Base-by-base conservation (phyloP, 148 eudicot genomes). In the Tetragonia tetragonoides region DNA sequence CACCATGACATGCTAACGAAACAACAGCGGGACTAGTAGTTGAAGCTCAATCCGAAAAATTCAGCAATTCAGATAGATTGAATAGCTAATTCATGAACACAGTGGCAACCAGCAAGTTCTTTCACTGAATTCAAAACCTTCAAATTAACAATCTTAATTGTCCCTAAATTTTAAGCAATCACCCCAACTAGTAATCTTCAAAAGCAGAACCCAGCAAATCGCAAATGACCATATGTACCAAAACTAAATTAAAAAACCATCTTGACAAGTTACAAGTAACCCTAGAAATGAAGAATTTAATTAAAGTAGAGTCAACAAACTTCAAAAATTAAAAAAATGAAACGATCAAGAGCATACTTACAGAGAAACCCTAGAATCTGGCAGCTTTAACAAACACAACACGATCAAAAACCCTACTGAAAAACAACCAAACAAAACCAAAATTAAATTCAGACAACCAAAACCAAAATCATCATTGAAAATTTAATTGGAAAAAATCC, bases 351-450 rank as follows among this genome's bases (percentile, higher is more conserved):
- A 7, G 14, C 14, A 68, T 0, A 68, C 72, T 67, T 41, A 68
- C 69, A 75, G 24, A 75, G 34, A 18, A 16, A 18, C 63, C 66
- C 39, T 44, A 75, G 42, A 74, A 60, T 60, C 15, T 9, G 20
- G 34, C 21, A 74, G 42, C 41, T 18, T 34, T 37, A 24, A 16
- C 46, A 15, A 54, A 5, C 38, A 41, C 34, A 39, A 9, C 47
- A 62, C 49, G 20, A 15, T 12, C n/a, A 62, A 75, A 46, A 63
- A 62, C 41, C 57, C 57, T 42, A 42, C 21, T 42, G 1, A 44
- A 75, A 75, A 20, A 63, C 28, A 24, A 75, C 28, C 24, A 24
- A 40, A 17, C 51, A 15, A 51, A 46, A 4, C 10, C n/a, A 70
- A 49, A 24, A 23, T 24, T 42, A 49, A 49, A 49, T 61, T 39